Evolutionary conservation across 2,329 filamentous ascomycete species (phyloP), one percentile per base, ranked within the genome.

Genomic region (Sarocladiaceae sp.): DNA sequence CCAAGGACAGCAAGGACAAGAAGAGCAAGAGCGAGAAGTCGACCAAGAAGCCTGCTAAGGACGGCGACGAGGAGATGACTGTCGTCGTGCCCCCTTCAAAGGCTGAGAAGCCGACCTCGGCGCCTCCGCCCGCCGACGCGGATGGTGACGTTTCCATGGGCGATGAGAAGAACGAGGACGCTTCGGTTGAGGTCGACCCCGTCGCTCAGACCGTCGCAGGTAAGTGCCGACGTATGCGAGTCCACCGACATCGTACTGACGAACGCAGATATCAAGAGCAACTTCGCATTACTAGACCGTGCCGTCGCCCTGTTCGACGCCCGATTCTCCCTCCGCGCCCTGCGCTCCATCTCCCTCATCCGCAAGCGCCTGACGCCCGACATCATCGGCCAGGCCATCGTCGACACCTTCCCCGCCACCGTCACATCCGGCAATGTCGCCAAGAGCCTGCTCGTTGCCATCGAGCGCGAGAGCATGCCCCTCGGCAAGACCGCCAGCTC

Each of bases 261-360:
- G n/a, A n/a, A n/a, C 53, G 35, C 66, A 97, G 94, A 97, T 71
- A 96, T 99, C 75, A 94, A 92, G 74, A 86, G 83, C 78, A 97
- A 95, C 74, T 97, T 97, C 67, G 83, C 84, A 50, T 81, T 99
- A 58, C 81, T 99, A 65, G 92, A 97, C 65, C 88, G 91, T 64
- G 94, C 92, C 59, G 93, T 99, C 58, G 80, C 86, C 58, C 84
- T 95, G 62, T 99, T 97, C 70, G 94, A 99, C 73, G 84, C 92
- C 54, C 86, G 94, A 76, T 99, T 97, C 74, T 90, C 93, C 53
- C 87, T 99, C 58, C 84, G 94, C 66, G 94, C 94, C 56, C 82
- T 99, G 58, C 88, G 94, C 64, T 96, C 92, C 62, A 96, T 97
- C 74, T 96, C 94, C 36, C 92, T 91, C 52, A 86, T 97, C 68